phyloP scores from a whole-genome alignment of 1,139 yeast genomes.

The Tardiomyces digboiensis region DNA sequence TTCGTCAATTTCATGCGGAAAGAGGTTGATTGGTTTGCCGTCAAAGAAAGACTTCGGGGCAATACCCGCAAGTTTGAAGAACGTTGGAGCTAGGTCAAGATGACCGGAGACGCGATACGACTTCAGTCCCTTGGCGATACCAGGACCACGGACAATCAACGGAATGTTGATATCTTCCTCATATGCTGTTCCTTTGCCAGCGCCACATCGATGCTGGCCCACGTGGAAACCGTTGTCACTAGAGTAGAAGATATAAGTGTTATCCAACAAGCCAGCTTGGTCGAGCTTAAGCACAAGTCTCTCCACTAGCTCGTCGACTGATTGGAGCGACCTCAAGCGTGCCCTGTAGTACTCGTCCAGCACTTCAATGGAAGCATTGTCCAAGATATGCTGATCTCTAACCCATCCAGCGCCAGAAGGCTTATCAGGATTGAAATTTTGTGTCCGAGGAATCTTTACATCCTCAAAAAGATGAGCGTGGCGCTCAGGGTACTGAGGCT shows the following conservation, averaged over 20 bases:
- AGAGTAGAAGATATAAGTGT: slow-evolving; percentile 6
- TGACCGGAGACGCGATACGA: slow-evolving; percentile 1
- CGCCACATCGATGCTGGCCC: slow-evolving; percentile 4
- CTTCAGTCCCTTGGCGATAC: slow-evolving; percentile 1
- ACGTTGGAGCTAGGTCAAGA: slow-evolving; percentile 5
- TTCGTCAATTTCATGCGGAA: background rate
- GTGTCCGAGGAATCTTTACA: slow-evolving; percentile 5
- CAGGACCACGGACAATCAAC: slow-evolving; percentile 6
- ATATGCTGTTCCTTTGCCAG: slow-evolving; percentile 5
- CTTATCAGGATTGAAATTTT: slow-evolving; percentile 5
- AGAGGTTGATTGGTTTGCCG: slow-evolving; percentile 1
- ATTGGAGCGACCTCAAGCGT: slow-evolving; percentile 5
- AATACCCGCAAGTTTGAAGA: slow-evolving; percentile 3
- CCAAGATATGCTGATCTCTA: background rate
- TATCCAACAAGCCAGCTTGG: slow-evolving; percentile 3
- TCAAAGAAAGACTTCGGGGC: slow-evolving; percentile 2
- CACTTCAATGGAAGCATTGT: background rate
- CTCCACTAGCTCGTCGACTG: slow-evolving; percentile 6
- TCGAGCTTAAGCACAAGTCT: slow-evolving; percentile 3
- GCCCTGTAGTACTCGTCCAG: slow-evolving; percentile 5
- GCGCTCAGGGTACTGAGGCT: slow-evolving; percentile 3
- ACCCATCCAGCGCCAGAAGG: slow-evolving; percentile 4
- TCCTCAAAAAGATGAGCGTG: slow-evolving; percentile 5
- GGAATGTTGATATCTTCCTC: slow-evolving; percentile 6
- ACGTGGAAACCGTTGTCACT: slow-evolving; percentile 6